Evolutionary conservation across 1,139 yeast genomes (phyloP).

Genomic region (Saccharomyces hybrid): DNA sequence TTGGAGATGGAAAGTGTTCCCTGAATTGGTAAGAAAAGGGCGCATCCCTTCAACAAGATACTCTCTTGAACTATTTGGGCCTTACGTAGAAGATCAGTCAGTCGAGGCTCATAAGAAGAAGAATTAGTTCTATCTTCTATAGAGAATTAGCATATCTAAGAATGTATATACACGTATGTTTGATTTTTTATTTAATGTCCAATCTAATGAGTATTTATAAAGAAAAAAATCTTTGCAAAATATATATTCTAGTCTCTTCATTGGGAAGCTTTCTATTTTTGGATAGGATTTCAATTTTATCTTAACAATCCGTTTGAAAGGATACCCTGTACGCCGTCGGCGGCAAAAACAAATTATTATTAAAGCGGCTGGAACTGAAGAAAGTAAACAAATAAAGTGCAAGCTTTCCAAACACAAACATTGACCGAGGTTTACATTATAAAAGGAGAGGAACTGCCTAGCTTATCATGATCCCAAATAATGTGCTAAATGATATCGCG

Average conservation of each 20-base stretch:
- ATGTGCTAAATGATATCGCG: too few species aligned
- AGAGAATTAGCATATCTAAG: not conserved
- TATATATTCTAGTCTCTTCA: not conserved
- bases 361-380: not conserved
- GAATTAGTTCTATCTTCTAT: not conserved
- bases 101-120: not conserved
- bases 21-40: constrained; percentile 30
- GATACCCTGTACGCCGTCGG: not conserved
- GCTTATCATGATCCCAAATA: not conserved
- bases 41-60: constrained; percentile 2
- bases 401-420: not conserved
- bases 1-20: constrained; percentile 44
- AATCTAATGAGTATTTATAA: too few species aligned
- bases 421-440: not conserved
- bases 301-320: not conserved
- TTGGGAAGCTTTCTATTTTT: too few species aligned
- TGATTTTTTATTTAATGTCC: not conserved
- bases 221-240: too few species aligned
- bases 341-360: not conserved
- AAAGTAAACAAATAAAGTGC: too few species aligned
- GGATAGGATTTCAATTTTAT: too few species aligned
- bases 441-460: not conserved
- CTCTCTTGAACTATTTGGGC: constrained; percentile 4
- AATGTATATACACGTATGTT: not conserved
- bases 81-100: constrained; percentile 1